Conservation (phyloP, 1,139 yeast species). For the Sporopachydermia cereana region DNA sequence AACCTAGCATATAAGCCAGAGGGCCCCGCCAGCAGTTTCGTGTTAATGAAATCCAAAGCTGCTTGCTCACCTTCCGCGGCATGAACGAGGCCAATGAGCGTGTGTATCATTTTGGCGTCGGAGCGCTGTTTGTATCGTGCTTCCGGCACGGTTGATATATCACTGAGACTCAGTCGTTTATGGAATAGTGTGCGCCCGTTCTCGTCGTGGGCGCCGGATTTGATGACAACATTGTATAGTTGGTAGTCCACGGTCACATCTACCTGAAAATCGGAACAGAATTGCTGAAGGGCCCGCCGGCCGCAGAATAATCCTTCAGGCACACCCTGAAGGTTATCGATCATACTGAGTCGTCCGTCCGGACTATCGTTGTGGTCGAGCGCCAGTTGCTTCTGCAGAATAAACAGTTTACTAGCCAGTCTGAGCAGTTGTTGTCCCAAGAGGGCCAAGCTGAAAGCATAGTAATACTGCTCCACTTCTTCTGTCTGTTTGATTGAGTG, state of each 20-base stretch:
- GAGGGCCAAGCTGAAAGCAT: not conserved
- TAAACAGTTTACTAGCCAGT: not conserved
- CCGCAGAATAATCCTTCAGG: not conserved
- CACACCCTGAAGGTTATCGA: not conserved
- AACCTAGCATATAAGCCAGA: too few species aligned
- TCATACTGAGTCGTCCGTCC: not conserved
- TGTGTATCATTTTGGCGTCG: not conserved
- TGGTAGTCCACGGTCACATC: not conserved
- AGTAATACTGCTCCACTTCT: not conserved
- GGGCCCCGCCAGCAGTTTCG: not conserved
- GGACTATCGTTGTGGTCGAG: not conserved
- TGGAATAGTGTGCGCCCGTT: not conserved
- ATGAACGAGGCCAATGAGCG: not conserved
- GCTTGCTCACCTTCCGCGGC: not conserved
- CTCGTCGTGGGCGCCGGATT: not conserved
- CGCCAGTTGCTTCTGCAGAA: not conserved
- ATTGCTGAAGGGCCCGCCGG: not conserved
- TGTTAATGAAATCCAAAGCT: not conserved
- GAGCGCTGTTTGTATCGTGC: not conserved
- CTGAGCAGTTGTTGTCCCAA: not conserved
- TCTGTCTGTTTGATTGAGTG: too few species aligned
- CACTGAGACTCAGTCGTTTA: not conserved
- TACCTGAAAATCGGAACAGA: not conserved
- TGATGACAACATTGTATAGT: constrained; percentile 1
- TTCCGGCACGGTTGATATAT: not conserved